Evolutionary conservation across 768 basidiomycete species (phyloP).

Genomic region (Mycena olivaceomarginata): DNA sequence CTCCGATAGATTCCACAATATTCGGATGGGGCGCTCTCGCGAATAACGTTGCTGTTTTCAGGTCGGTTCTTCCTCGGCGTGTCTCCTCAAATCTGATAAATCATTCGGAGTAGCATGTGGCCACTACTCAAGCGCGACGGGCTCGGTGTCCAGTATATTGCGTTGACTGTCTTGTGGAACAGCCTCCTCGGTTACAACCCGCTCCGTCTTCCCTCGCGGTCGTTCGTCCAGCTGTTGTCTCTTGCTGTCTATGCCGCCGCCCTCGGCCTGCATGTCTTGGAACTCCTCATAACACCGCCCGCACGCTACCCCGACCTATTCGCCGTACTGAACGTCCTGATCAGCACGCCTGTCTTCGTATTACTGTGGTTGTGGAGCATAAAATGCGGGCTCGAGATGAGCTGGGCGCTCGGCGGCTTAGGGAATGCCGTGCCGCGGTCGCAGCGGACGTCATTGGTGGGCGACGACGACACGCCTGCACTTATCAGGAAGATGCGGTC

Average conservation of each 20-base stretch:
- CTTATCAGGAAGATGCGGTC: neutral
- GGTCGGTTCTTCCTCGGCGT: conserved; percentile 67
- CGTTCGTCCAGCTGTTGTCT: conserved; percentile 73
- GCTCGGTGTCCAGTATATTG: conserved; percentile 83
- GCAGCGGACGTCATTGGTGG: conserved; percentile 28
- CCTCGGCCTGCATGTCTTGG: conserved; percentile 76
- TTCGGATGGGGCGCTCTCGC: conserved; percentile 85
- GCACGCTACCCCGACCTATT: conserved; percentile 90
- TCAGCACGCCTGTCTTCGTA: conserved; percentile 88
- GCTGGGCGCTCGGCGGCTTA: conserved; percentile 86
- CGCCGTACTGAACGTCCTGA: conserved; percentile 88
- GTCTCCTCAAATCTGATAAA: conserved; percentile 26
- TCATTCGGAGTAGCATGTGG: conserved; percentile 86
- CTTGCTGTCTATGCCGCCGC: conserved; percentile 76
- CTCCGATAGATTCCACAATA: conserved; percentile 70
- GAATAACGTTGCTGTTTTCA: conserved; percentile 92
- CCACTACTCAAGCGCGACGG: conserved; percentile 90
- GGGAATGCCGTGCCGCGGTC: conserved; percentile 40
- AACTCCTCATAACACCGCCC: conserved; percentile 78
- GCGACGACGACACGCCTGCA: conserved; percentile 19
- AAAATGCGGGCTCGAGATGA: conserved; percentile 84
- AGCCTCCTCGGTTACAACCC: conserved; percentile 87
- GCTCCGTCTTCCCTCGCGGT: conserved; percentile 63
- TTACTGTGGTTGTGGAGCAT: conserved; percentile 94
- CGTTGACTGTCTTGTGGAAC: conserved; percentile 87